A percentile compares a stretch with the other conserved stretches of the same genome.
These are phyloP conservation scores for Capronia coronata DNA, from an alignment of 2,329 filamentous ascomycete genomes.

Conservation along the genomic window DNA sequence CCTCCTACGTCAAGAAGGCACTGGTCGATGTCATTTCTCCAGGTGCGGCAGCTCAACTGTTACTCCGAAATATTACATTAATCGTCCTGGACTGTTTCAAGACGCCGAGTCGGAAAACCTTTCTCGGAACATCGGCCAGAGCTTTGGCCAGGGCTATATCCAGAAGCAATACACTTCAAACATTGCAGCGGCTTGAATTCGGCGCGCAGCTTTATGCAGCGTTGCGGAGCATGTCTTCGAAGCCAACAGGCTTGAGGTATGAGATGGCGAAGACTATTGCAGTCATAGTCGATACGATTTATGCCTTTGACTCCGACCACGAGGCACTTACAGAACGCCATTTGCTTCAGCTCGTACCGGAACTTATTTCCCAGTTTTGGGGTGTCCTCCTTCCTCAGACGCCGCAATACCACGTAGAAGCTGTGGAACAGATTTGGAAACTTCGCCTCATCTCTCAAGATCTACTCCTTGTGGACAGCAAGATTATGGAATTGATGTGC, in stretches of 20 bases:
- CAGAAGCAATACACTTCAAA: slow-evolving; percentile 8
- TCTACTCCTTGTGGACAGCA: slow-evolving; percentile 67
- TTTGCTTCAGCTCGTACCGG: slow-evolving; percentile 57
- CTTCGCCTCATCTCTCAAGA: slow-evolving; percentile 65
- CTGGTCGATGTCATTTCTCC: slow-evolving; percentile 10
- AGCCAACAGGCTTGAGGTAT: slow-evolving; percentile 5
- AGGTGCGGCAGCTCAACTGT: slow-evolving; percentile 7
- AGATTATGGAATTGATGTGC: slow-evolving; percentile 23
- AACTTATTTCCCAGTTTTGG: slow-evolving; percentile 71
- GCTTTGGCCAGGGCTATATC: slow-evolving; percentile 12
- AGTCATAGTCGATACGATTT: slow-evolving; percentile 18
- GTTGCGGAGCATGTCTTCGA: background rate
- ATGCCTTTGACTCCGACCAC: slow-evolving; percentile 27
- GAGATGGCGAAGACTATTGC: slow-evolving; percentile 13
- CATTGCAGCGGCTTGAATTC: slow-evolving; percentile 9
- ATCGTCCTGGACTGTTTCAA: slow-evolving; percentile 16
- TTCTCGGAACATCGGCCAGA: slow-evolving; percentile 9
- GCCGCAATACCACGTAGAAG: slow-evolving; percentile 92
- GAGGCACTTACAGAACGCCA: slow-evolving; percentile 30
- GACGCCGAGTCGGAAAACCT: slow-evolving; percentile 1
- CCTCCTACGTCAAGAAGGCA: slow-evolving; percentile 13
- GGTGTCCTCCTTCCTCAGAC: slow-evolving; percentile 69
- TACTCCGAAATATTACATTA: slow-evolving; percentile 16
- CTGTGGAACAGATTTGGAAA: slow-evolving; percentile 78
- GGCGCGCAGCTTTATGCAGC: slow-evolving; percentile 8